phyloP scores from a whole-genome alignment of 2,329 filamentous ascomycete species.

The Chaetomiaceae sp. region DNA sequence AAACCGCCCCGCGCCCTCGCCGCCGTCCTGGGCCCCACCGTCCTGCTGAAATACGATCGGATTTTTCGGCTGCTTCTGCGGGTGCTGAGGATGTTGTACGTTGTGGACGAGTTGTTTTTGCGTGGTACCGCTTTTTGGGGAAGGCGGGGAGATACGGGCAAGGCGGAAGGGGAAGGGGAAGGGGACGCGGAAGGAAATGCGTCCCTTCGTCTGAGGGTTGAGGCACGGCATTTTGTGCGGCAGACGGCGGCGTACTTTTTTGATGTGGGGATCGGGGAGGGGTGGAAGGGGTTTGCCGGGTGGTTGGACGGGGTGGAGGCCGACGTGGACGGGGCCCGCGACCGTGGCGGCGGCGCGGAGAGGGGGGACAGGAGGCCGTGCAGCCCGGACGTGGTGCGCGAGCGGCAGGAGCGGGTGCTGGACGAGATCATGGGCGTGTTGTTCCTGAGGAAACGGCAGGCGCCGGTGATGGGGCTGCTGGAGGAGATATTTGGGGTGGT shows the following conservation, averaged over 20 bases:
- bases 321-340: not conserved
- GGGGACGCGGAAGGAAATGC: slow-evolving; percentile 32
- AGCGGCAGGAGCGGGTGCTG: slow-evolving; percentile 67
- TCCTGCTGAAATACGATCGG: slow-evolving; percentile 75
- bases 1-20: slow-evolving; percentile 67
- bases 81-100: slow-evolving; percentile 72
- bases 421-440: slow-evolving; percentile 71
- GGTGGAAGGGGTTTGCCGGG: slow-evolving; percentile 67
- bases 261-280: slow-evolving; percentile 66
- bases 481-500: slow-evolving; percentile 72
- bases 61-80: slow-evolving; percentile 79
- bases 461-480: slow-evolving; percentile 65
- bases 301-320: slow-evolving; percentile 61
- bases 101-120: slow-evolving; percentile 55
- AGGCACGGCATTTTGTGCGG: slow-evolving; percentile 75
- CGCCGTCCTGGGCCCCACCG: slow-evolving; percentile 65
- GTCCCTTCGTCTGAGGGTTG: slow-evolving; percentile 61
- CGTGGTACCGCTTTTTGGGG: too few species aligned
- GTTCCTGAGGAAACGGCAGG: slow-evolving; percentile 69
- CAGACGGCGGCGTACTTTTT: slow-evolving; percentile 74
- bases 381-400: slow-evolving; percentile 63
- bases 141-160: too few species aligned
- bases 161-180: slow-evolving; percentile 30
- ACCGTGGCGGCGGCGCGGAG: too few species aligned
- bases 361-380: slow-evolving; percentile 27